Base-by-base conservation (phyloP, 371 early-diverging fungal genomes). In the Actinomortierella wolfii region DNA sequence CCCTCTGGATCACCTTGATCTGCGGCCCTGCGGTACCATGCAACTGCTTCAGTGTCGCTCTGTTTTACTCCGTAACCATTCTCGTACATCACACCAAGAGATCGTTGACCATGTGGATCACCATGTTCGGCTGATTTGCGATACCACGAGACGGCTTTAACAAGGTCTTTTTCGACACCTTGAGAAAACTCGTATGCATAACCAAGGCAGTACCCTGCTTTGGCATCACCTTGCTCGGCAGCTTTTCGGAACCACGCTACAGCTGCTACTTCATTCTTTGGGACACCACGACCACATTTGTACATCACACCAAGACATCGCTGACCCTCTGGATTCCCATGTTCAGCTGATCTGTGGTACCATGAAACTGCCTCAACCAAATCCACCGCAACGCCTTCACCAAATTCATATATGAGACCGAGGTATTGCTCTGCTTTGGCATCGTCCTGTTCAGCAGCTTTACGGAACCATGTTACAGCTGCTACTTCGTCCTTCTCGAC, bases 341-440 rank as follows among this genome's bases (percentile, higher is more conserved):
- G 84, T 26, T 79, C 76, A 0, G 92, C 91, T 8, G 92, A 89
- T 55, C 76, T 78, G 51, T 77, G 79, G 74, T 90, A 93, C 91
- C 91, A 93, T 56, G 78, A 75, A 24, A 83, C 79, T 11, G 85
- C 90, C 46, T 81, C 57, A 20, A 48, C 68, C 41, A 80, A 79
- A 65, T 89, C 78, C 59, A 78, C 74, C 20, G 67, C 75, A 1
- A 89, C 82, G 13, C 90, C 89, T 58, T 84, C 78, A 23, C 88
- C 91, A 73, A 92, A 88, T 43, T 94, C 93, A 71, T 89, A 93
- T 49, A 90, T 92, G 67, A 94, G 91, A 1, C 93, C 96, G 9
- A 93, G 80, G 59, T 93, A 93, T 77, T 94, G 91, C 67, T 92
- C 91, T 18, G 54, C 83, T 67, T 77, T 89, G 68, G 62, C 76